Base-by-base conservation (phyloP, 2,329 filamentous ascomycete species). In the Thielaviopsis cerberus region DNA sequence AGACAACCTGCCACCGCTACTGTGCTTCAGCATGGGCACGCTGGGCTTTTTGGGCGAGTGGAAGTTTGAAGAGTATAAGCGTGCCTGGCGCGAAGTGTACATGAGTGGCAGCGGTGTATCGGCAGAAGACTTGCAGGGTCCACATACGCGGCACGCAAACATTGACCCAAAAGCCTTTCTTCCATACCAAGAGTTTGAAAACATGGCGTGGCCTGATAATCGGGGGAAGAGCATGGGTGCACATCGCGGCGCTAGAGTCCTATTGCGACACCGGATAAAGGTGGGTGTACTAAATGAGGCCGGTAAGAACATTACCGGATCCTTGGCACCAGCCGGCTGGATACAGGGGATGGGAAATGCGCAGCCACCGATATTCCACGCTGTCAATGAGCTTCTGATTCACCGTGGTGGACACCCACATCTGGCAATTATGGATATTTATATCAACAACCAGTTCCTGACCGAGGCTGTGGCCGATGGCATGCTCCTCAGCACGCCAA, bases 21-120 rank as follows among this genome's bases (percentile, higher is more conserved):
- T 98, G 7, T 89, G 88, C 1, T 98, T 98, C 67, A 94, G 89
- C 67, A 96, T 98, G 88, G 92, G 92, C 5, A 94, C 91, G 0
- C 74, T 98, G 0, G 92, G 92, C 0, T 98, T 98, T 64, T 73
- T 98, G 7, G 90, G 91, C 17, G 91, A 97, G 70, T 98, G 91
- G 90, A 94, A 92, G 65, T 97, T 97, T 67, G 76, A 77, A 6
- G 90, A 97, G 65, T 88, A 94, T 72, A 95, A 95, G 71, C 79
- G 87, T 54, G 92, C 92, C 0, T 95, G 94, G 73, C 76, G 88
- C 54, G 88, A 96, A 67, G 88, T 92, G 57, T 96, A 94, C 72
- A 94, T 95, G 86, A 80, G 77, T 64, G 79, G 79, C 1, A 79
- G 76, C 62, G 71, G 73, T 51, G 76, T 79, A 8, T 68, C 73